These are phyloP conservation scores for Agrostemma githago DNA, from an alignment of 148 eudicot genomes.

Conservation along the genomic window DNA sequence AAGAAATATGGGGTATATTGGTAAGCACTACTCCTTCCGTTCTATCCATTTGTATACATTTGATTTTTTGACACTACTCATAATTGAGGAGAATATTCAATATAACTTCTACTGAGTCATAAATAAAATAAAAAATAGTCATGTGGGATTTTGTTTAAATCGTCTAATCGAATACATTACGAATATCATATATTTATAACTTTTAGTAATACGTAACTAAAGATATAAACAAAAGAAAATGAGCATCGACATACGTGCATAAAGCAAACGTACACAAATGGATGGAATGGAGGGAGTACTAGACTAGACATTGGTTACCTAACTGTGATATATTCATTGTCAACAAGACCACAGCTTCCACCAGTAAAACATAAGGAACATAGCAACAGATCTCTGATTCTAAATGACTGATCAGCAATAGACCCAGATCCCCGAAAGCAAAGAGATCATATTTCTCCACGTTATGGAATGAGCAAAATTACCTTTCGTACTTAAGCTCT, in stretches of 20 bases:
- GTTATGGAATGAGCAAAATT: slow-evolving; percentile 14
- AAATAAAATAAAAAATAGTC: too few relatives aligned
- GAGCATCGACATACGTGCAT: too few relatives aligned
- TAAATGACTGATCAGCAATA: slow-evolving; percentile 7
- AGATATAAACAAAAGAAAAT: too few relatives aligned
- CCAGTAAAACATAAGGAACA: not conserved
- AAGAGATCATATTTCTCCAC: not conserved
- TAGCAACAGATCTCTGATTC: not conserved
- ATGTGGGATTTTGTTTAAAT: too few relatives aligned
- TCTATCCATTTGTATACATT: too few relatives aligned
- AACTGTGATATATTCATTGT: not conserved
- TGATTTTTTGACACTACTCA: too few relatives aligned
- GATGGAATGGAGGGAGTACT: not conserved
- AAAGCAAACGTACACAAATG: too few relatives aligned
- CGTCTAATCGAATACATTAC: too few relatives aligned
- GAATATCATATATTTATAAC: too few relatives aligned
- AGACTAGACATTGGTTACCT: not conserved
- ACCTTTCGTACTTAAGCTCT: slow-evolving; percentile 94
- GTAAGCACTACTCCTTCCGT: not conserved
- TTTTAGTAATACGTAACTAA: too few relatives aligned
- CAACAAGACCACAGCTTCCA: not conserved
- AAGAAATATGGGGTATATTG: not conserved
- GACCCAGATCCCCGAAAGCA: not conserved
- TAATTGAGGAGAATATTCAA: too few relatives aligned
- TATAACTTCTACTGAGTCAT: too few relatives aligned